Base-by-base conservation (phyloP, 208 protist genomes). In the Perkinsela sp. region DNA sequence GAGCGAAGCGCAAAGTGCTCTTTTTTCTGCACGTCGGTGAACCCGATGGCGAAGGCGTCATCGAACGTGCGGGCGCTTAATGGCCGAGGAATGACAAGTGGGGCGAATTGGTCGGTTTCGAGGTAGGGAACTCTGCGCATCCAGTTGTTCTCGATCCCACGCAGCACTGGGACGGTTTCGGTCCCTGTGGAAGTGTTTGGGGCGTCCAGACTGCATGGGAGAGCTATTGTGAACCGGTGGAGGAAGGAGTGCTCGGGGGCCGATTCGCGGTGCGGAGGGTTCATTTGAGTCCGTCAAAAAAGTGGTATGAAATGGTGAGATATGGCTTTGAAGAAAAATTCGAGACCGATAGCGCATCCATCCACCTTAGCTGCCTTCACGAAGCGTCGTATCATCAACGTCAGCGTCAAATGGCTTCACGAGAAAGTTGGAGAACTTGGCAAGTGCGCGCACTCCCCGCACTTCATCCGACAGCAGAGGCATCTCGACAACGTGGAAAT, bases 401-500 rank as follows among this genome's bases (percentile, higher is more conserved):
- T 86, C 81, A 1, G 76, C 67, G 68, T 83, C 68, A 40, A 83
- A 86, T 15, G 81, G 78, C 67, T 77, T 72, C 28, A 84, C 22
- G 16, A 96, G 67, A 31, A 95, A 77, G 32, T 91, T 80, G 29
- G 69, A 75, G 69, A 88, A 90, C 30, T 68, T 70, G 28, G 71
- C 40, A 1, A 90, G 75, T 1, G 78, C 81, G 31, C 69, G 13
- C n/a, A 84, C 70, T 28, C 91, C 91, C 73, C 91, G 85, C 29
- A 96, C 84, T 74, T 96, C 93, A 30, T 87, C 71, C n/a, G 75
- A 76, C 2, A 95, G 72, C 0, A 96, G 74, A 40, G 92, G 93
- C 75, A 95, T 80, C 70, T 85, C 82, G 15, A 92, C 79, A 1
- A 97, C 78, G 75, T 96, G 88, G 74, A 97, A 88, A 70, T 84